Evolutionary conservation across 2,329 filamentous ascomycete genomes (phyloP), one percentile per base, ranked within the genome.

Genomic region (Cladosporium sp.): DNA sequence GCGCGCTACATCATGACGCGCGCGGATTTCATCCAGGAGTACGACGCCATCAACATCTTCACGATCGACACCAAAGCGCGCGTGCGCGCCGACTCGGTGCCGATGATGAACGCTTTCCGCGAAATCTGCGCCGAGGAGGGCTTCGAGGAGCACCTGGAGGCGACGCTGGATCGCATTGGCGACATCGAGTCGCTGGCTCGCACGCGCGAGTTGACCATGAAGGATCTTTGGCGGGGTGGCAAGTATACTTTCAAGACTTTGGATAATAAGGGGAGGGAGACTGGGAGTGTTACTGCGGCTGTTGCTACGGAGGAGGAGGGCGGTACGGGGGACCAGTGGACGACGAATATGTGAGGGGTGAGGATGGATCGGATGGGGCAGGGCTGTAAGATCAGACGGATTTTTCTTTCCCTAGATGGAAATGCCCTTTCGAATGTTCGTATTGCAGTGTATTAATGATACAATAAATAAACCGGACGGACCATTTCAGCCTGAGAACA

Each of bases 11-110:
- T 96, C 66, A 96, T 96, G 92, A 97, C 93, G 12, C 80, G 93
- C 47, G 86, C 89, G 53, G 93, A 99, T 69, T 99, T 97, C 67
- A 91, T 97, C 62, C 84, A 93, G 58, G 79, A 84, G 54, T 91
- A 97, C 65, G 93, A 99, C 71, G 88, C 93, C 57, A 81, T 93
- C 54, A 97, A 97, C 66, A 82, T 99, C 53, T 96, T 97, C 71
- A 93, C 88, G 56, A 97, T 99, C 62, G 92, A 95, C 54, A 89
- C 85, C 52, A 79, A 80, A 36, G 89, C 91, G 13, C 86, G 87
- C 67, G 93, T 99, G 7, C 84, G 93, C 41, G 93, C 93, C 1
- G 92, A 95, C 68, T 92, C 86, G 1, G 92, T 99, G 20, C 93
- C 93, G 2, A 99, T 99, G 93, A 89, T 95, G 69, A 83, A 84